Evolutionary conservation across 164 flowering plant genomes (phyloP), one percentile per base, ranked within the genome.

Genomic region (Aristolochia californica): DNA sequence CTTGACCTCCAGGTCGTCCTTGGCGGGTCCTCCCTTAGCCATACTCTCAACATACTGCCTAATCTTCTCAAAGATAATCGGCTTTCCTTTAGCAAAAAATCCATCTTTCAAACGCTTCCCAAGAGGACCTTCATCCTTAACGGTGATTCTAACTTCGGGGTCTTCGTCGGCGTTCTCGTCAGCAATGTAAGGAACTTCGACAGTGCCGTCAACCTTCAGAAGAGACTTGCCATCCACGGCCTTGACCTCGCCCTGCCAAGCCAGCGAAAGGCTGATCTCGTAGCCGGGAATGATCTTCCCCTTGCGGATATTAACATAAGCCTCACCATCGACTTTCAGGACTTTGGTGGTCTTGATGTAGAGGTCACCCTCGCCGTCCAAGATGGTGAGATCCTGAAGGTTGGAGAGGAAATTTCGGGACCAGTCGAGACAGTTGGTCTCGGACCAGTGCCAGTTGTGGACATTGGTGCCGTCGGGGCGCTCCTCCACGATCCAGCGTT

Each of bases 401-500:
- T 72, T 72, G 62, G 74, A 30, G 66, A 94, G 77, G 63, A 80
- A 73, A 53, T 56, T 71, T 0, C 82, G 69, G 1, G 97, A 83
- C 95, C 95, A 94, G 17, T 81, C 93, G 52, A 94, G 77, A 62
- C 99, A 94, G 58, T 94, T 69, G n/a, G 88, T 90, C 68, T 90
- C 96, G 0, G 95, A 68, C 99, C 99, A 94, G 78, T 94, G 99
- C 99, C 99, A 94, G 77, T 94, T 94, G 75, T 94, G 99, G 54
- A 94, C 99, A 68, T 94, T 94, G 58, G 96, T 68, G 15, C 99
- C 99, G 76, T 94, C 99, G 9, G 93, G 65, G 26, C 99, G 73
- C 25, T 94, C 97, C 65, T 88, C 88, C 18, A 94, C 99, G 76
- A 94, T 90, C 99, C 99, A 94, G 5, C 97, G 78, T 71, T 81